Percentiles rank a stretch among this genome's conserved stretches.
Evolutionary conservation across 2,329 filamentous ascomycete genomes (phyloP).

Genomic region (Claviceps sp.): DNA sequence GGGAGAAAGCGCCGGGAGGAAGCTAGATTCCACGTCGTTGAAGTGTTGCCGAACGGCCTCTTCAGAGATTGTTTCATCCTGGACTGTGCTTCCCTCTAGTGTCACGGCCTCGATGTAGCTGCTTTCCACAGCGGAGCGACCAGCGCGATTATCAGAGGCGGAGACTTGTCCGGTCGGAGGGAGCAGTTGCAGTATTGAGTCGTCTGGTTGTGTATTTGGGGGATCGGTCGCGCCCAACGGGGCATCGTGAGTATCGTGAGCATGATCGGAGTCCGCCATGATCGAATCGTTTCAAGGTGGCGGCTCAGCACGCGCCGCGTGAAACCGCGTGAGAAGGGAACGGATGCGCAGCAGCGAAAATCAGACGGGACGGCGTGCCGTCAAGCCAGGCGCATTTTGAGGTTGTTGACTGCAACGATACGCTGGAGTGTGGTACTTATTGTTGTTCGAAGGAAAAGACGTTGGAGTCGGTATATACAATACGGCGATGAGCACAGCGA

Average conservation of each 20-base stretch:
- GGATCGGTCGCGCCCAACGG: neutral
- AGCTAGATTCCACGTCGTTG: constrained; percentile 53
- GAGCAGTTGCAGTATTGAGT: constrained; percentile 6
- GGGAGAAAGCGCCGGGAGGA: constrained; percentile 44
- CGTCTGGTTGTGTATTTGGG: constrained; percentile 5
- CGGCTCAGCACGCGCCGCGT: constrained; percentile 14
- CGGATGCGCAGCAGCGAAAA: constrained; percentile 8
- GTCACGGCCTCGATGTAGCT: constrained; percentile 30
- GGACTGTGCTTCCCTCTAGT: constrained; percentile 19
- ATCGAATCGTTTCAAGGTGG: neutral
- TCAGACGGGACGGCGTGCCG: constrained; percentile 14
- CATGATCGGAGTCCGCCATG: constrained; percentile 1
- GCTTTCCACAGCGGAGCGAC: constrained; percentile 15
- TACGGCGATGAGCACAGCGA: neutral
- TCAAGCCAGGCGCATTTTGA: constrained; percentile 25
- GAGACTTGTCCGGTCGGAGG: constrained; percentile 10
- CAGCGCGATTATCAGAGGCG: neutral
- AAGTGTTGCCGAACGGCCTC: constrained; percentile 42
- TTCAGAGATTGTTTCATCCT: constrained; percentile 38
- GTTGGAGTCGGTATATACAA: neutral
- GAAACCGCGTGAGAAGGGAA: constrained; percentile 11
- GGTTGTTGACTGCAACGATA: neutral
- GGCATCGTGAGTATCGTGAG: neutral
- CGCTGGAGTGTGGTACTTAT: neutral
- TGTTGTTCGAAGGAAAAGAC: neutral